Conservation (phyloP, 345 rosid species). For the Syzygium grande region DNA sequence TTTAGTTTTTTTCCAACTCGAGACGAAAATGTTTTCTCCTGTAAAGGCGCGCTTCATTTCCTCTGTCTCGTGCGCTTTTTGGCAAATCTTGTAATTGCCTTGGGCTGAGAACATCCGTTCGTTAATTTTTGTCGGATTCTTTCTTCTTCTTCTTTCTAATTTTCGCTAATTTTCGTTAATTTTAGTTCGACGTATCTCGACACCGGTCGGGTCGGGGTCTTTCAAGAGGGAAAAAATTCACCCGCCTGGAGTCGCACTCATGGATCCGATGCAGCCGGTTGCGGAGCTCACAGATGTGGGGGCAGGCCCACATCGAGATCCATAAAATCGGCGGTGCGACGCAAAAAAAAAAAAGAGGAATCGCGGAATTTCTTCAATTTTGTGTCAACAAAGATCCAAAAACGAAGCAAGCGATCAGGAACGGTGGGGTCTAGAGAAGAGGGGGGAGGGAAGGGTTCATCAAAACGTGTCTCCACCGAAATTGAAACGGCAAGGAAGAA, state of each 20-base stretch:
- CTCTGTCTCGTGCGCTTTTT: neutral
- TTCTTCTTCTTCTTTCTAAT: neutral
- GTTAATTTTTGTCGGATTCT: neutral
- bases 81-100: neutral
- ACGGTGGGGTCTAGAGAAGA: neutral
- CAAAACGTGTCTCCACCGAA: neutral
- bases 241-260: too few relatives aligned
- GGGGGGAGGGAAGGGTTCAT: fast-evolving
- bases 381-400: neutral
- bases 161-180: too few relatives aligned
- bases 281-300: neutral
- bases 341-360: too few relatives aligned
- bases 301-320: neutral
- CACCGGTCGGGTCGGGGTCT: too few relatives aligned
- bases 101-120: neutral
- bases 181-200: neutral
- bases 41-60: neutral
- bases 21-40: neutral
- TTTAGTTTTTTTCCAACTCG: neutral
- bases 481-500: neutral
- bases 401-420: neutral
- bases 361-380: too few relatives aligned
- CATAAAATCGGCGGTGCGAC: neutral
- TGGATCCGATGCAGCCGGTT: neutral
- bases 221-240: too few relatives aligned